These are phyloP conservation scores for Collybia sordida DNA, from an alignment of 768 basidiomycete genomes.

Conservation along the genomic window DNA sequence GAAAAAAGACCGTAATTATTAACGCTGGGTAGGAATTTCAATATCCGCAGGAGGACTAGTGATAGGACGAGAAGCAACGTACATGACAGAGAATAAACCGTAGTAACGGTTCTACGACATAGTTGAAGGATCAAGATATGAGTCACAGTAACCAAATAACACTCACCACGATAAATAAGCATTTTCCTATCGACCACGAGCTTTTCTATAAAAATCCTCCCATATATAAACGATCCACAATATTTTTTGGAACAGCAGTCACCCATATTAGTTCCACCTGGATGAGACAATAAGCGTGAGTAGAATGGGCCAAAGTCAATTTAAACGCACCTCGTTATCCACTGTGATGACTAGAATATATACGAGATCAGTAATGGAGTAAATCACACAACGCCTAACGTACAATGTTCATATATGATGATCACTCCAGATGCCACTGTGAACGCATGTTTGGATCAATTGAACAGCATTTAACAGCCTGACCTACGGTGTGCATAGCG, in stretches of 20 bases:
- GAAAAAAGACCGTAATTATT: constrained; percentile 60
- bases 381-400: constrained; percentile 15
- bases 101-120: constrained; percentile 56
- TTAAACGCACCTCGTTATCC: constrained; percentile 45
- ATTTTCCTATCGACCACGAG: constrained; percentile 56
- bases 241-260: constrained; percentile 1
- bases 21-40: constrained; percentile 29
- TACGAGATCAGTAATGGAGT: not conserved
- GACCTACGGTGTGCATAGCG: constrained; percentile 44
- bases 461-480: not conserved
- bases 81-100: constrained; percentile 49
- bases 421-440: constrained; percentile 52
- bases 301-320: not conserved
- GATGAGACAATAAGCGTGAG: constrained; percentile 1
- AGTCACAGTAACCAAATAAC: not conserved
- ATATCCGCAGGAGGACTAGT: not conserved
- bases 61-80: constrained; percentile 18
- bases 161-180: constrained; percentile 52
- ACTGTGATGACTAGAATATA: constrained; percentile 45
- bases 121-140: not conserved
- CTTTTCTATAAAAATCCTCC: constrained; percentile 33
- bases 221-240: not conserved
- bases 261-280: constrained; percentile 61
- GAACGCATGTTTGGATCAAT: not conserved
- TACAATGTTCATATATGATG: constrained; percentile 55